Evolutionary conservation across 2,329 filamentous ascomycete genomes (phyloP).

Genomic region (Massarina eburnea): DNA sequence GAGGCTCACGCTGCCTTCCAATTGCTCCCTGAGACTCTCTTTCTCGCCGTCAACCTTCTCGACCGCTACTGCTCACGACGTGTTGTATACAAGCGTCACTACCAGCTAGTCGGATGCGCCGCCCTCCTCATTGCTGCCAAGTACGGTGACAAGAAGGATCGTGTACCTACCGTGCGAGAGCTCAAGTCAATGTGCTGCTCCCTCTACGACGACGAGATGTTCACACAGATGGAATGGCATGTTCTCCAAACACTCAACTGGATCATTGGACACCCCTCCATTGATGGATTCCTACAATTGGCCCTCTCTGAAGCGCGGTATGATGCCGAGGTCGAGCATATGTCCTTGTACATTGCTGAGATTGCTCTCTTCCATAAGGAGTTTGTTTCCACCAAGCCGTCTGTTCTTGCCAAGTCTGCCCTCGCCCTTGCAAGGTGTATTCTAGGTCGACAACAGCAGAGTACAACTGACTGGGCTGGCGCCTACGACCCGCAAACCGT

Average conservation of each 20-base stretch:
- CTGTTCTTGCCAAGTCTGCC: conserved; percentile 84
- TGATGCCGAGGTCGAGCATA: conserved; percentile 87
- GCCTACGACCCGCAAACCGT: conserved; percentile 69
- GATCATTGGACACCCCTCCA: conserved; percentile 92
- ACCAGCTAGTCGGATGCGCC: conserved; percentile 95
- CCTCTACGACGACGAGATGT: conserved; percentile 98
- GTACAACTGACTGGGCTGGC: conserved; percentile 74
- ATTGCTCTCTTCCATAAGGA: conserved; percentile 95
- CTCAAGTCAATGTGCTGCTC: conserved; percentile 99
- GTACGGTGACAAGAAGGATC: conserved; percentile 98
- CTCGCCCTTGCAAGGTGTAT: conserved; percentile 86
- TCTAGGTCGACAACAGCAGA: conserved; percentile 74
- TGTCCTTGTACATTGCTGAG: conserved; percentile 92
- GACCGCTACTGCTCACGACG: conserved; percentile 97
- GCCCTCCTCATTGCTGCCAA: conserved; percentile 96
- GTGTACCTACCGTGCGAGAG: conserved; percentile 95
- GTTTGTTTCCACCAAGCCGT: conserved; percentile 90
- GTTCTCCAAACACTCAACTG: conserved; percentile 96
- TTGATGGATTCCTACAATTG: conserved; percentile 89
- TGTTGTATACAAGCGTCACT: conserved; percentile 98
- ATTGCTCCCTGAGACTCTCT: conserved; percentile 89
- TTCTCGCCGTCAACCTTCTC: conserved; percentile 93
- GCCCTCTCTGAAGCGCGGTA: conserved; percentile 74
- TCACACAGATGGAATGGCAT: conserved; percentile 99
- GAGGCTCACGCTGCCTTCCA: conserved; percentile 96